Base-by-base conservation (phyloP, 345 rosid genomes). In the Dimocarpus longan region DNA sequence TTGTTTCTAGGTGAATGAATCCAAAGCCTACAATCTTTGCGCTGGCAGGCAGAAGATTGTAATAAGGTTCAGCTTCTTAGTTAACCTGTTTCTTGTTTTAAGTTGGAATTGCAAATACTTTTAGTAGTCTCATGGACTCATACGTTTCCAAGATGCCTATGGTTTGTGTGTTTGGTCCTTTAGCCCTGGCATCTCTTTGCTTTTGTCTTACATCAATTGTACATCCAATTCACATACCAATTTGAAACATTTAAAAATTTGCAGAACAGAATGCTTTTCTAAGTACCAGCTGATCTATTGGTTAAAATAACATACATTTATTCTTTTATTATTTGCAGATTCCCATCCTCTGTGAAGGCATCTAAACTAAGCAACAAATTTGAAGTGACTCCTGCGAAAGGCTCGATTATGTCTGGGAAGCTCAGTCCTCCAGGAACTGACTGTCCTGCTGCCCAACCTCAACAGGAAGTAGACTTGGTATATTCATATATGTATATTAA, bases 321-420 rank as follows among this genome's bases (percentile, higher is more conserved):
- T 60, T 22, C 28, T 60, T 60, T n/a, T 22, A 10, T 60, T n/a
- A 83, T 28, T 82, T 81, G 80, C 87, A 94, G 98, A 78, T 91
- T 96, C 80, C 97, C 97, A 74, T 87, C 93, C 70, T 71, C 90
- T 76, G 85, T 77, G 57, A 94, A 90, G 88, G 82, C 86, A 76
- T 78, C 84, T 59, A 92, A 91, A 82, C 78, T 68, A 60, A 82
- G 82, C 83, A 96, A 91, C 82, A 96, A 90, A 86, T 80, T 81
- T 2, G 94, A 81, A 54, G 92, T 74, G 4, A 89, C 91, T 80
- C 89, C 94, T 22, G 97, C 92, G 46, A 96, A 91, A 88, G 94
- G 90, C 77, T 76, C 85, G 9, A 82, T 89, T 75, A 57, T 81
- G 71, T 82, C 82, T 18, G 92, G 79, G 71, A 90, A 84, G 90